Percentiles rank a stretch among this genome's conserved stretches.
Evolutionary conservation across 2,329 filamentous ascomycete genomes (phyloP).

Genomic region (Cercospora sojina): DNA sequence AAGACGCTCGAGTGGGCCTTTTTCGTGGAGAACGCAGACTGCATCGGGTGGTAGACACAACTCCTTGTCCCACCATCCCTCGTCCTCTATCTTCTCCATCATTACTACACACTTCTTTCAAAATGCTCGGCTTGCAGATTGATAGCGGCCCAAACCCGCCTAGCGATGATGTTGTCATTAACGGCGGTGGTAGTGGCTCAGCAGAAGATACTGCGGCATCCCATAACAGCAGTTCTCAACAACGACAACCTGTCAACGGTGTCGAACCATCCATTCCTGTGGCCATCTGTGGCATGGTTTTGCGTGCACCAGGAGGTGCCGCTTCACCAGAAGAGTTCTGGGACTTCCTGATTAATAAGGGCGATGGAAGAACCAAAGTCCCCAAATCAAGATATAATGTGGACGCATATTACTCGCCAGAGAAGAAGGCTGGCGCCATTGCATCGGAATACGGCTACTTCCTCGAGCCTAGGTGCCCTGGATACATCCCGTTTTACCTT

Average conservation of each 20-base stretch:
- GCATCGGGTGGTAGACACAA: neutral
- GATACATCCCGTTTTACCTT: constrained; percentile 7
- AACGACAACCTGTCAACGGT: neutral
- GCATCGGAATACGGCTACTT: constrained; percentile 5
- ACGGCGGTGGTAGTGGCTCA: neutral
- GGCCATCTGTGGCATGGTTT: neutral
- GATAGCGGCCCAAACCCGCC: neutral
- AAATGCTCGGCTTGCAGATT: neutral
- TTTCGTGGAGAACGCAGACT: neutral
- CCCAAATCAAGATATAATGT: constrained; percentile 10
- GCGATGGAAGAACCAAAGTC: neutral
- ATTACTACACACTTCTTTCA: neutral
- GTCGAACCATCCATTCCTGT: neutral
- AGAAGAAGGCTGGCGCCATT: constrained; percentile 7
- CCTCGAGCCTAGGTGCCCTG: neutral
- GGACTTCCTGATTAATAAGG: constrained; percentile 11
- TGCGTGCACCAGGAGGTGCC: neutral
- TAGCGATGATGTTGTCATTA: neutral
- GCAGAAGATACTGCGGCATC: neutral
- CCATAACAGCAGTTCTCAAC: neutral
- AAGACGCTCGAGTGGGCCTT: neutral
- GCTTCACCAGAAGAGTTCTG: neutral
- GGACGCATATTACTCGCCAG: constrained; percentile 6
- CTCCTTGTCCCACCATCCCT: neutral
- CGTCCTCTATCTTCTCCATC: neutral